Evolutionary conservation across 2,329 filamentous ascomycete species (phyloP), one percentile per base, ranked within the genome.

Genomic region (Endoconidiophora laricicola): DNA sequence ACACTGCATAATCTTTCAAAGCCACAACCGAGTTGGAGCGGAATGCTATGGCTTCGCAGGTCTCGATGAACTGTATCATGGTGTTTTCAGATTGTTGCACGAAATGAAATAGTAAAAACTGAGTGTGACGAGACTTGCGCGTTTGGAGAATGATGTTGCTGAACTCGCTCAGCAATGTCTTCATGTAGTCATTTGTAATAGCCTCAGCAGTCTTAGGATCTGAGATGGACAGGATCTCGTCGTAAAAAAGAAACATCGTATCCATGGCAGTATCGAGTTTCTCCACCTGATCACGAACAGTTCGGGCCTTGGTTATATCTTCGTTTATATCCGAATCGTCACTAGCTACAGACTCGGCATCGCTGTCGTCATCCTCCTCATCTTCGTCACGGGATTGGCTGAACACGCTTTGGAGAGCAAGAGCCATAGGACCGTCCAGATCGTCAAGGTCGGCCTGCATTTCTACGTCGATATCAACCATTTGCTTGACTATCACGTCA

Each of bases 91-190:
- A 84, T 52, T 76, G 76, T 63, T 98, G 90, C 14, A 85, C 84
- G 61, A 94, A 95, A 65, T 95, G 90, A 65, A 98, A 98, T 46
- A 96, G 74, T 44, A 98, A 76, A 58, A 96, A 98, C 60, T 98
- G 91, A 0, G 87, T 87, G 62, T 96, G 90, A 33, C 91, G 81
- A 22, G 87, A 94, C 57, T 86, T 85, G 62, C 91, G 87, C 12
- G 87, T 93, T 3, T 88, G 87, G 26, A 98, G 73, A 53, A 98
- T 86, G 59, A 87, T 86, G 60, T 78, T 83, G 54, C 81, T 77
- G 60, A 98, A 98, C 61, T 94, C 87, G 45, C 80, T 76, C 24
- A 96, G 72, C 38, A 98, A 72, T 50, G 85, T 78, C 48, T 85
- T 81, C 57, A 94, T 85, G 46, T 78, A 78, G 24, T 53, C 51